phyloP scores from a whole-genome alignment of 352 stramenopile species.

The Globisporangium okanoganense region DNA sequence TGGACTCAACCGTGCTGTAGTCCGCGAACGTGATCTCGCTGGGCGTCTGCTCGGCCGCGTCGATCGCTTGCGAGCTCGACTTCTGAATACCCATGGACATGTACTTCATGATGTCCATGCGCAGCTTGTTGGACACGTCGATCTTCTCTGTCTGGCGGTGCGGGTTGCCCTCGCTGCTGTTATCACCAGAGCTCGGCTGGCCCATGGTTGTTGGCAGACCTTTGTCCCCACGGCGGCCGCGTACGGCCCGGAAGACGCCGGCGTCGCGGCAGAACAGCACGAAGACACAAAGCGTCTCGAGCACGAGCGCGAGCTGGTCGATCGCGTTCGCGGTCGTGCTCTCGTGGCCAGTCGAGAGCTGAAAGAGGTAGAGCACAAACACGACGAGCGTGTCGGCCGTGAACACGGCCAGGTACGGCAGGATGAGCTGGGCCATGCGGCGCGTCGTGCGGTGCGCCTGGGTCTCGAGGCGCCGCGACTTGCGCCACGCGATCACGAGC shows the following conservation, averaged over 20 bases:
- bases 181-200: slow-evolving; percentile 13
- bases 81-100: slow-evolving; percentile 81
- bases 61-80: slow-evolving; percentile 55
- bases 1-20: slow-evolving; percentile 68
- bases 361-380: slow-evolving; percentile 51
- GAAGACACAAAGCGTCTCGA: slow-evolving; percentile 66
- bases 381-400: slow-evolving; percentile 37
- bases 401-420: slow-evolving; percentile 76
- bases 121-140: slow-evolving; percentile 77
- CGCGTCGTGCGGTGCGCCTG: slow-evolving; percentile 75
- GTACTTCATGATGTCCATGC: slow-evolving; percentile 86
- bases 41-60: slow-evolving; percentile 23
- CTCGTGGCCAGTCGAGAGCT: slow-evolving; percentile 28
- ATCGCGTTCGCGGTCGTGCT: slow-evolving; percentile 51
- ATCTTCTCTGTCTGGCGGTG: slow-evolving; percentile 30
- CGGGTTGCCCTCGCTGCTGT: background rate
- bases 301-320: slow-evolving; percentile 70
- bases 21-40: slow-evolving; percentile 51
- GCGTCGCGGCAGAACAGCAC: slow-evolving; percentile 74
- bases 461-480: slow-evolving; percentile 66
- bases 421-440: slow-evolving; percentile 80
- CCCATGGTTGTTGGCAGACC: slow-evolving; percentile 19
- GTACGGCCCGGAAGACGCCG: slow-evolving; percentile 45
- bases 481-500: slow-evolving; percentile 61
- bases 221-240: slow-evolving; percentile 15